These are phyloP conservation scores for Neurospora discreta DNA, from an alignment of 495 filamentous ascomycete genomes.

Conservation along the genomic window DNA sequence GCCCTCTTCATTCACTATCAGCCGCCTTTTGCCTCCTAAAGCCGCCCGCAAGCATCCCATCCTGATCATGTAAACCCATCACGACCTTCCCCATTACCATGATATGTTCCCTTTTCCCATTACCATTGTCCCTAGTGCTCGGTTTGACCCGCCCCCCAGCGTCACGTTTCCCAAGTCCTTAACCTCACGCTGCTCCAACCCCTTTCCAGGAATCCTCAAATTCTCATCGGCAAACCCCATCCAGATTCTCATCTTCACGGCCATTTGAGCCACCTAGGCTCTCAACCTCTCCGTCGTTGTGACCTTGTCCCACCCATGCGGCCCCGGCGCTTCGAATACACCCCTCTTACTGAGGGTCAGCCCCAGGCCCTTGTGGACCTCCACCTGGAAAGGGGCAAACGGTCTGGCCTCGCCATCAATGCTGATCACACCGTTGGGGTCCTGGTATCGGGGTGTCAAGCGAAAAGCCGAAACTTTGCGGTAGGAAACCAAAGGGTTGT, in stretches of 20 bases:
- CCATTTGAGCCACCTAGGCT: conserved; percentile 5
- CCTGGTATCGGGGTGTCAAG: conserved; percentile 59
- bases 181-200: neutral
- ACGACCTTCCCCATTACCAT: neutral
- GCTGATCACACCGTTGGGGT: conserved; percentile 68
- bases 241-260: neutral
- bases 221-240: neutral
- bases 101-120: neutral
- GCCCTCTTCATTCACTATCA: neutral
- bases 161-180: neutral
- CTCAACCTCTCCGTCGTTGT: conserved; percentile 16
- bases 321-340: conserved; percentile 61
- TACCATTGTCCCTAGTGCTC: neutral
- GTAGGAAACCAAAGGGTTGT: conserved; percentile 64
- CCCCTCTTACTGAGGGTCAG: conserved; percentile 65
- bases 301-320: conserved; percentile 35
- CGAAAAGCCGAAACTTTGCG: conserved; percentile 75
- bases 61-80: neutral
- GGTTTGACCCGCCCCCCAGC: neutral
- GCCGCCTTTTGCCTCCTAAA: neutral
- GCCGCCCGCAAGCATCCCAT: neutral
- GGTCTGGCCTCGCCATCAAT: conserved; percentile 85
- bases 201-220: neutral
- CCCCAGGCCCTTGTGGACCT: conserved; percentile 78
- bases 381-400: conserved; percentile 81